Conservation (phyloP, 768 basidiomycete genomes). For the Amanita rimosa region DNA sequence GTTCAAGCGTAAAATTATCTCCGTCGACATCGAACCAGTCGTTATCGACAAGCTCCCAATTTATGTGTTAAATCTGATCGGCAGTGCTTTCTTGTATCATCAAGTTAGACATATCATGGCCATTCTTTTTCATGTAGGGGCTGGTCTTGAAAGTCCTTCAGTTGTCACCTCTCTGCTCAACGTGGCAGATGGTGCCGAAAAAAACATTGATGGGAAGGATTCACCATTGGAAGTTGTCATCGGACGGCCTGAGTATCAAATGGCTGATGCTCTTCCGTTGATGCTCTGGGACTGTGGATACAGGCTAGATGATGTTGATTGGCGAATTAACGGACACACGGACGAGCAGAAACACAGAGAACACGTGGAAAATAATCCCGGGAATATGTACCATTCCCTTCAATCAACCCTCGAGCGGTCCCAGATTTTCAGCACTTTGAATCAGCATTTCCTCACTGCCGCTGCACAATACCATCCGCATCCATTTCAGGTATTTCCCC, state of each 20-base stretch:
- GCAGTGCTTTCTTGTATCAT: constrained; percentile 88
- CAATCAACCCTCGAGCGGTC: constrained; percentile 47
- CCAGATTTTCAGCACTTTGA: constrained; percentile 50
- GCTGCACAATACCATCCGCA: constrained; percentile 38
- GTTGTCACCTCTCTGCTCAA: constrained; percentile 70
- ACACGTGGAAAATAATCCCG: constrained; percentile 14
- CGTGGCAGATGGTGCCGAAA: constrained; percentile 36
- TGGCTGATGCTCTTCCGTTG: constrained; percentile 87
- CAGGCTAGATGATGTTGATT: constrained; percentile 49
- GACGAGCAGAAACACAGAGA: constrained; percentile 19
- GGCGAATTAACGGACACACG: constrained; percentile 46
- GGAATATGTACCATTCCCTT: constrained; percentile 38
- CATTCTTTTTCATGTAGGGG: constrained; percentile 78
- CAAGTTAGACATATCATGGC: constrained; percentile 95
- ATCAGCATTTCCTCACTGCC: constrained; percentile 53
- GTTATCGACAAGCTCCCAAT: constrained; percentile 20
- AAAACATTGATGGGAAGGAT: constrained; percentile 10
- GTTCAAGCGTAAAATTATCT: constrained; percentile 58
- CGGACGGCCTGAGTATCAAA: constrained; percentile 82
- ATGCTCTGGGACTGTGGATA: constrained; percentile 89
- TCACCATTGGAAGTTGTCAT: constrained; percentile 36
- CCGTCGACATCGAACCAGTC: constrained; percentile 50
- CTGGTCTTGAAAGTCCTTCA: constrained; percentile 62
- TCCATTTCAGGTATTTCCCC: constrained; percentile 26
- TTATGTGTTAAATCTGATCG: constrained; percentile 77